phyloP scores from a whole-genome alignment of 306 rosid genomes.

The Betula pendula region DNA sequence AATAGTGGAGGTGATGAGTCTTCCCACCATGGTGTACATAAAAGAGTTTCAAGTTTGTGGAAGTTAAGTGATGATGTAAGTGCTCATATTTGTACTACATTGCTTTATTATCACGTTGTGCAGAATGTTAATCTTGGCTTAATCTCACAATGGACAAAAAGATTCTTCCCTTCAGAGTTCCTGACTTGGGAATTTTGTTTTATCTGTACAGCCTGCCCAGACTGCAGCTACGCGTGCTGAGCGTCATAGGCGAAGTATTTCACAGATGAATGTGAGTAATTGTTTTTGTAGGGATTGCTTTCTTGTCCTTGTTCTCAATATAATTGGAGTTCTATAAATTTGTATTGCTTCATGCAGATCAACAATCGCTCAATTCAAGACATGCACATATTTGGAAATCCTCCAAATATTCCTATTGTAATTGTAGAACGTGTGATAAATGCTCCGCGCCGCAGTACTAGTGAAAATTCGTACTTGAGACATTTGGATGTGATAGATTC shows the following conservation, averaged over 20 bases:
- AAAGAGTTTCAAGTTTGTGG: conserved; percentile 58
- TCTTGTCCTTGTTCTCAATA: conserved; percentile 18
- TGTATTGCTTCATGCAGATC: conserved; percentile 50
- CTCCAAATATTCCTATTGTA: conserved; percentile 70
- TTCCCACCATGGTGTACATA: conserved; percentile 53
- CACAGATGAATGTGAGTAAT: conserved; percentile 76
- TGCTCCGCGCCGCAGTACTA: conserved; percentile 67
- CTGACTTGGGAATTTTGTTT: conserved; percentile 22
- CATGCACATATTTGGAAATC: conserved; percentile 85
- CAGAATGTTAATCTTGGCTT: conserved; percentile 14
- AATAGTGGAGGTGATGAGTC: conserved; percentile 56
- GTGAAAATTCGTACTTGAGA: conserved; percentile 64
- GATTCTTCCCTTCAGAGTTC: conserved; percentile 8
- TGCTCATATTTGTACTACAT: conserved; percentile 26
- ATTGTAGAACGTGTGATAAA: conserved; percentile 83
- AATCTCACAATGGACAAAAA: background rate
- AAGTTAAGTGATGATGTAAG: conserved; percentile 83
- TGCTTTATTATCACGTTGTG: conserved; percentile 10
- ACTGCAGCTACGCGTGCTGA: conserved; percentile 76
- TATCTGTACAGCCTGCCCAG: conserved; percentile 68
- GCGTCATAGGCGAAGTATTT: conserved; percentile 82
- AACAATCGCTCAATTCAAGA: conserved; percentile 87
- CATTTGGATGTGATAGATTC: conserved; percentile 46
- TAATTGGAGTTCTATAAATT: conserved; percentile 12
- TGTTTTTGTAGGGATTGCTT: conserved; percentile 18